A percentile compares a stretch with the other conserved stretches of the same genome.
phyloP scores from a whole-genome alignment of 2,329 filamentous ascomycete genomes.

The Fusarium sp. region DNA sequence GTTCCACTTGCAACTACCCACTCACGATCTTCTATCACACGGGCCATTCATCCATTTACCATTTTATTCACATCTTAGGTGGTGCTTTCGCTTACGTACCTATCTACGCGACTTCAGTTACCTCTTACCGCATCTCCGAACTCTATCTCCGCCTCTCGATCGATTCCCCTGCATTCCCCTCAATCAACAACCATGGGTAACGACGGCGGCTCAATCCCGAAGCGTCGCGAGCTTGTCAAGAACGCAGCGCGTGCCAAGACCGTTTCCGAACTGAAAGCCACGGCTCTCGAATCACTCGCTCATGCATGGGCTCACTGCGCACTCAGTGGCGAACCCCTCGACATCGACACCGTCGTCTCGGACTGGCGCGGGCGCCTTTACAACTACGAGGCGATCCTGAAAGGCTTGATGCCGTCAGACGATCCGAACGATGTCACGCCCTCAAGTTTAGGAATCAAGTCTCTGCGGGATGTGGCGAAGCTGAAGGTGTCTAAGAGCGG shows the following conservation, averaged over 20 bases:
- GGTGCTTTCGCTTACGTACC: not conserved
- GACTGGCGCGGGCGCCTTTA: conserved; percentile 88
- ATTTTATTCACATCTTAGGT: not conserved
- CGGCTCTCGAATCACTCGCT: conserved; percentile 83
- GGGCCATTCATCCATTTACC: not conserved
- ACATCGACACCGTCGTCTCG: conserved; percentile 79
- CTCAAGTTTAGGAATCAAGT: conserved; percentile 73
- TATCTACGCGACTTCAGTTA: not conserved
- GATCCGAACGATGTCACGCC: conserved; percentile 65
- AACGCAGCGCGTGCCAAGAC: conserved; percentile 87
- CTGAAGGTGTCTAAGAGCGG: conserved; percentile 72
- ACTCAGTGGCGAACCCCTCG: conserved; percentile 81
- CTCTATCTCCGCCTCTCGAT: not conserved
- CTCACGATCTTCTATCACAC: conserved; percentile 1
- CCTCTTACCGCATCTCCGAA: not conserved
- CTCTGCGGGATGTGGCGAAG: conserved; percentile 87
- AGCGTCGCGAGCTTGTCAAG: conserved; percentile 94
- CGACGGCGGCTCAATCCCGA: conserved; percentile 96
- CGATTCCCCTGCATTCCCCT: not conserved
- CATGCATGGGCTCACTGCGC: conserved; percentile 92
- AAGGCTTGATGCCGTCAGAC: conserved; percentile 68
- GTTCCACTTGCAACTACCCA: not conserved
- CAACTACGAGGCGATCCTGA: conserved; percentile 91
- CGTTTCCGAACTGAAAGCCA: conserved; percentile 88
- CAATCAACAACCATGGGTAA: conserved; percentile 82